Base-by-base conservation (phyloP, 2,329 filamentous ascomycete species). In the Ploettnerulaceae sp. region DNA sequence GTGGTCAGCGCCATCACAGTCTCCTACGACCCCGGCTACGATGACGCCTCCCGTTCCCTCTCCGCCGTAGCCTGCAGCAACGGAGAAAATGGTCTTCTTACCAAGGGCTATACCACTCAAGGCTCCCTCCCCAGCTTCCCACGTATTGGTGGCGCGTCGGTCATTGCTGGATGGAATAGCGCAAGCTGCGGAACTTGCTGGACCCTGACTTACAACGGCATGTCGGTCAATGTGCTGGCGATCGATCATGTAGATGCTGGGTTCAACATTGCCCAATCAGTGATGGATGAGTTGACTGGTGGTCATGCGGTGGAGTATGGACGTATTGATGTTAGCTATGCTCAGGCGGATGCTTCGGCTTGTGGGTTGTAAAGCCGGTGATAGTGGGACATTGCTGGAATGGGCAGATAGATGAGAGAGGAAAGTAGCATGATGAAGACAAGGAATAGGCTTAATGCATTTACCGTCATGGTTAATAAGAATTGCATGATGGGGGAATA, bases 1-100 rank as follows among this genome's bases (percentile, higher is more conserved):
- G 62, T 62, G 47, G 69, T 69, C 56, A 52, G 42, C 5, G 56
- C 58, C 20, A 62, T 69, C 40, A 65, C 61, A 65, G 84, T 89
- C 60, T 83, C 82, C 54, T 91, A 82, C 67, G 86, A 90, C 68
- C 67, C 69, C 15, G 79, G 75, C 61, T 93, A 87, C 69, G 86
- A 90, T 61, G 69, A 82, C 53, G 64, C 63, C 35, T 55, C 56
- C 49, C 75, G 79, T 48, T 71, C 76, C 34, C 64, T 90, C 45
- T 71, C 67, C 25, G 64, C 61, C 4, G 73, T 89, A 34, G 64
- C 81, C 51, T 89, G 84, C 75, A 84, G 79, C 24, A 79, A 87
- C 61, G 84, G 84, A 45, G 36, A 52, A 51, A 82, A 86, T 66
- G 84, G 84, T 48, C 73, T 88, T 52, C 77, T 77, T 53, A 79